phyloP scores from a whole-genome alignment of 306 rosid species.

The Calophaca sinica region DNA sequence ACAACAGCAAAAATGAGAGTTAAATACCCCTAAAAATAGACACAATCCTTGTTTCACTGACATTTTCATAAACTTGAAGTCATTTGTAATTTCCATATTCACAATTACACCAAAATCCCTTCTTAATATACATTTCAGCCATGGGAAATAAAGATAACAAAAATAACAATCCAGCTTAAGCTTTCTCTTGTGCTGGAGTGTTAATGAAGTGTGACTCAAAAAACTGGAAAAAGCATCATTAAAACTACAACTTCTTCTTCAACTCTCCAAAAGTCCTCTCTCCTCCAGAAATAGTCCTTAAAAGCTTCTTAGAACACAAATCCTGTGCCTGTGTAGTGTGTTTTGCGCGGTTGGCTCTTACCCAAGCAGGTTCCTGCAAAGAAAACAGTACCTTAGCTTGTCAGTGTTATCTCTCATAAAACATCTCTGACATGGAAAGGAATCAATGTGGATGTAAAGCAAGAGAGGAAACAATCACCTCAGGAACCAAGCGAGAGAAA shows the following conservation, averaged over 20 bases:
- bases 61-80: slow-evolving; percentile 21
- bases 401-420: slow-evolving; percentile 9
- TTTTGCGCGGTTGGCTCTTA: slow-evolving; percentile 79
- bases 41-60: slow-evolving; percentile 16
- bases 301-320: slow-evolving; percentile 78
- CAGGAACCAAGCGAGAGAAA: slow-evolving; percentile 90
- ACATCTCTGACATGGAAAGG: slow-evolving; percentile 15
- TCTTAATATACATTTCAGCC: slow-evolving; percentile 40
- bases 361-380: slow-evolving; percentile 98
- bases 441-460: slow-evolving; percentile 13
- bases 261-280: slow-evolving; percentile 38
- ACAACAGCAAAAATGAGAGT: too few relatives aligned
- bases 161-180: slow-evolving; percentile 27
- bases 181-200: slow-evolving; percentile 21
- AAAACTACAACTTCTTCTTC: slow-evolving; percentile 50
- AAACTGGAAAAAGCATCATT: slow-evolving; percentile 2
- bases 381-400: slow-evolving; percentile 14
- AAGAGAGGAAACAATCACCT: slow-evolving; percentile 54
- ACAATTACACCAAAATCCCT: slow-evolving; percentile 40
- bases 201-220: slow-evolving; percentile 6
- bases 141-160: slow-evolving; percentile 1
- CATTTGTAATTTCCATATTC: slow-evolving; percentile 23
- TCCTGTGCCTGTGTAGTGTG: slow-evolving; percentile 71
- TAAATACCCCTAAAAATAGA: background rate
- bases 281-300: slow-evolving; percentile 76